Evolutionary conservation across 169 alveolate species (phyloP), one percentile per base, ranked within the genome.

Genomic region (Eimeria maxima): DNA sequence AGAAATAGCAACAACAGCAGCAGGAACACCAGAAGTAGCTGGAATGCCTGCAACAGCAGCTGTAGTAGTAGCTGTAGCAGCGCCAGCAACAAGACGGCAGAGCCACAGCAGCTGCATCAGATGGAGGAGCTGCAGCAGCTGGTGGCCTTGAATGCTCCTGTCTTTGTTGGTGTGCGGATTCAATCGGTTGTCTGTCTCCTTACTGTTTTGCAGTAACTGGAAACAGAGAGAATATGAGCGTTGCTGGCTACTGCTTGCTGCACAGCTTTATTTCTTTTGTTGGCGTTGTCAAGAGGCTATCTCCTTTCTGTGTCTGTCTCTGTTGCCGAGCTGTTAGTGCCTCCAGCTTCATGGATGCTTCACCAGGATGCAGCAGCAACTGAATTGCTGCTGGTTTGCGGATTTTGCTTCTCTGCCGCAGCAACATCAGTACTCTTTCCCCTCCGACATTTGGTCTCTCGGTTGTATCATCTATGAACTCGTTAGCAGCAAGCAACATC

Each of bases 381-480:
- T 33, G 38, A 33, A 33, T 33, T 33, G 38, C 38, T 33, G 38
- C 1, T 24, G 24, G 73, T 53, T 22, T 67, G 55, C 45, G 73
- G 27, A 87, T 74, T n/a, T 42, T 20, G 50, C n/a, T 38, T 44
- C 38, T 47, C 24, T 29, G n/a, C 22, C 45, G 60, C 97, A 96
- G 94, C 92, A 76, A 44, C 98, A 98, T 74, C 99, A 99, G n/a
- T 99, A 99, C 96, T 99, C 99, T 93, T 98, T 99, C 97, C 99
- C 99, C 86, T 98, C 99, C 74, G 99, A 99, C 97, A 98, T 99
- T 13, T 99, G 99, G 99, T 99, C 99, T 4, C 96, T 99, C 27
- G 99, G 99, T n/a, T 98, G 99, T 91, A 97, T 98, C 38, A 81
- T 97, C 33, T 97, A 98, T 81, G 99, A 98, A 81, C 96, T 98